phyloP scores from a whole-genome alignment of 345 rosid genomes.

The Aquilaria yunnanensis region DNA sequence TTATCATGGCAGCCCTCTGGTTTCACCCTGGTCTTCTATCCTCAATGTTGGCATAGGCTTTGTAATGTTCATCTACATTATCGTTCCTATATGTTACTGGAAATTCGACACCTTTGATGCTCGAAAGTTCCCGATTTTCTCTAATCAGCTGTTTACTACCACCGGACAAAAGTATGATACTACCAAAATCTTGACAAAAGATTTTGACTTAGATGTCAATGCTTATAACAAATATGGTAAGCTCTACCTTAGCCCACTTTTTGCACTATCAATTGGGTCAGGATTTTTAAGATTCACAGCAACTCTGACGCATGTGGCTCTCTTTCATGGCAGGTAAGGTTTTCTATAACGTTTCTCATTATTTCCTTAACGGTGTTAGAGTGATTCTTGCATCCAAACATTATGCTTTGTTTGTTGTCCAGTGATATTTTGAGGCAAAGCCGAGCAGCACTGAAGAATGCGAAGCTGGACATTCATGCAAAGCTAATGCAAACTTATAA shows the following conservation, averaged over 20 bases:
- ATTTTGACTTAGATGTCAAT: constrained; percentile 49
- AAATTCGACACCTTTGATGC: constrained; percentile 84
- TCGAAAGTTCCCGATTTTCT: constrained; percentile 81
- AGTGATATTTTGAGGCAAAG: constrained; percentile 90
- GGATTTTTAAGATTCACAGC: constrained; percentile 97
- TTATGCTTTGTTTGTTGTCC: constrained; percentile 16
- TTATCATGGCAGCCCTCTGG: constrained; percentile 95
- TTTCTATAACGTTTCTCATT: background rate
- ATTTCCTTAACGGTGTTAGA: background rate
- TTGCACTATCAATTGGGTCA: constrained; percentile 96
- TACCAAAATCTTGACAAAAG: constrained; percentile 64
- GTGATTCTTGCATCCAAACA: background rate
- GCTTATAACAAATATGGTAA: constrained; percentile 78
- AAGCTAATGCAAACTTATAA: constrained; percentile 77
- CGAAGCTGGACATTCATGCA: constrained; percentile 75
- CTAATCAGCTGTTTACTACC: constrained; percentile 74
- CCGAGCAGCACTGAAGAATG: constrained; percentile 59
- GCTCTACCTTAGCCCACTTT: constrained; percentile 94
- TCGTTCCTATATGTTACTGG: constrained; percentile 95
- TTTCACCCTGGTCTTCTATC: constrained; percentile 87
- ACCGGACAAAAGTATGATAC: constrained; percentile 80
- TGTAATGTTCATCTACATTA: constrained; percentile 86
- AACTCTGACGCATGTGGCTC: constrained; percentile 90
- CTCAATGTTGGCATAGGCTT: constrained; percentile 88
- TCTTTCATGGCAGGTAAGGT: constrained; percentile 84